phyloP scores from a whole-genome alignment of 768 basidiomycete species.

The Mycena venus region DNA sequence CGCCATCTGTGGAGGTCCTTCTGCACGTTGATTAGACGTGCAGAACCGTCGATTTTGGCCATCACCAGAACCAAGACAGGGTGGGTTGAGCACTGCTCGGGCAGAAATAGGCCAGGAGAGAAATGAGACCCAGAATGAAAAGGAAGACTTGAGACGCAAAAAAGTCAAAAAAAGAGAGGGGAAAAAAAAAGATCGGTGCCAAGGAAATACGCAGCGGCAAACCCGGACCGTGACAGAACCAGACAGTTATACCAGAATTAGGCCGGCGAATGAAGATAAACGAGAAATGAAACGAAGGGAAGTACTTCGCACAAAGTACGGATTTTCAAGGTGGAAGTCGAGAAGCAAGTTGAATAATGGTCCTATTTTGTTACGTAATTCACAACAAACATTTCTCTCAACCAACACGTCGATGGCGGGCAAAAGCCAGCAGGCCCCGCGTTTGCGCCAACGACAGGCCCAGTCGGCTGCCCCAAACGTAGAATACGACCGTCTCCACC shows the following conservation, averaged over 20 bases:
- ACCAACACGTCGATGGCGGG: constrained; percentile 32
- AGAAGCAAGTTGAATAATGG: too few species aligned
- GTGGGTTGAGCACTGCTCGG: constrained; percentile 32
- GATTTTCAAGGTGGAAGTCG: too few species aligned
- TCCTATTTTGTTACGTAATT: constrained; percentile 23
- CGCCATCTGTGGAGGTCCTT: too few species aligned
- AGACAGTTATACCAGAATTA: too few species aligned
- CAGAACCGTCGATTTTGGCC: constrained; percentile 26
- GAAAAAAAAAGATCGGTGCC: too few species aligned
- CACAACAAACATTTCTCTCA: neutral
- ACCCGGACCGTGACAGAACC: neutral
- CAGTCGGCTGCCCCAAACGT: neutral
- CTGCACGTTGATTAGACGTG: constrained; percentile 26
- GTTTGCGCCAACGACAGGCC: constrained; percentile 30
- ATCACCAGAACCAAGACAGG: constrained; percentile 33
- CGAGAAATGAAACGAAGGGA: too few species aligned
- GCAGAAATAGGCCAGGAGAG: constrained; percentile 31
- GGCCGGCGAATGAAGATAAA: too few species aligned
- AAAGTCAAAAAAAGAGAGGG: too few species aligned
- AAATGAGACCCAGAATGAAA: too few species aligned
- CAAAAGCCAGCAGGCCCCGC: constrained; percentile 28
- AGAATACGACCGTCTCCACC: constrained; percentile 28
- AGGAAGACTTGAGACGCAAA: too few species aligned
- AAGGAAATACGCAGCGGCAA: too few species aligned
- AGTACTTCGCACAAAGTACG: too few species aligned